Conservation (phyloP, 2,329 filamentous ascomycete species). For the Colletotrichum orchidophilum region DNA sequence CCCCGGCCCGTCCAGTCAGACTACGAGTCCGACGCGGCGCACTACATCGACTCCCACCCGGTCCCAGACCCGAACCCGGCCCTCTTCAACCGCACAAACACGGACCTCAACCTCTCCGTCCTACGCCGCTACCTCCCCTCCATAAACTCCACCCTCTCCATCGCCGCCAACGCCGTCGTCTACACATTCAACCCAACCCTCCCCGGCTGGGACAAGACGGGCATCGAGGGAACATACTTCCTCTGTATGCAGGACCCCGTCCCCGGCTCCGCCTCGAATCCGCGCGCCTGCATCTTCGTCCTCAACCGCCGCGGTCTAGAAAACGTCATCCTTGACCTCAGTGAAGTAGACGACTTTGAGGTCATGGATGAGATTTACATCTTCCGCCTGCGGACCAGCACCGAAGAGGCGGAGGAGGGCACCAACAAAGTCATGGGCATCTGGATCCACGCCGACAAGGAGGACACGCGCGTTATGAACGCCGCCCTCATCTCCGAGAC, state of each 20-base stretch:
- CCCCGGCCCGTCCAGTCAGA: slow-evolving; percentile 54
- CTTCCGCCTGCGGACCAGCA: slow-evolving; percentile 52
- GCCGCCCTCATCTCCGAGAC: slow-evolving; percentile 53
- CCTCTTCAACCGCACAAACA: slow-evolving; percentile 75
- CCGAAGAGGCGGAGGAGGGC: slow-evolving; percentile 21
- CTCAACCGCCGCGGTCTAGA: slow-evolving; percentile 77
- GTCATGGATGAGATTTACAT: slow-evolving; percentile 65
- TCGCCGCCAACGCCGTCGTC: slow-evolving; percentile 86
- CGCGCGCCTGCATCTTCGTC: slow-evolving; percentile 71
- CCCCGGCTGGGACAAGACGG: slow-evolving; percentile 83
- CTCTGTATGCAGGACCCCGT: slow-evolving; percentile 73
- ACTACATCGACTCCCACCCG: slow-evolving; percentile 54
- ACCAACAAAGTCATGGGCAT: slow-evolving; percentile 58
- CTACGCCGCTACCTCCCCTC: slow-evolving; percentile 82
- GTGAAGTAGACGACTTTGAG: slow-evolving; percentile 70
- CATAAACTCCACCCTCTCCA: slow-evolving; percentile 77
- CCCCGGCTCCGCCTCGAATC: slow-evolving; percentile 46
- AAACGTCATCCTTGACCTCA: slow-evolving; percentile 75
- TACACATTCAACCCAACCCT: slow-evolving; percentile 78
- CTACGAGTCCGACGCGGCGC: slow-evolving; percentile 72
- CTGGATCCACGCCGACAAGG: slow-evolving; percentile 63
- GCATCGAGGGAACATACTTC: slow-evolving; percentile 89
- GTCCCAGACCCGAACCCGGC: slow-evolving; percentile 54
- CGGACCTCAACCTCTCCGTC: slow-evolving; percentile 87
- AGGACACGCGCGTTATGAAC: slow-evolving; percentile 53